These are phyloP conservation scores for Quercus alba DNA, from an alignment of 306 rosid genomes.

Conservation along the genomic window DNA sequence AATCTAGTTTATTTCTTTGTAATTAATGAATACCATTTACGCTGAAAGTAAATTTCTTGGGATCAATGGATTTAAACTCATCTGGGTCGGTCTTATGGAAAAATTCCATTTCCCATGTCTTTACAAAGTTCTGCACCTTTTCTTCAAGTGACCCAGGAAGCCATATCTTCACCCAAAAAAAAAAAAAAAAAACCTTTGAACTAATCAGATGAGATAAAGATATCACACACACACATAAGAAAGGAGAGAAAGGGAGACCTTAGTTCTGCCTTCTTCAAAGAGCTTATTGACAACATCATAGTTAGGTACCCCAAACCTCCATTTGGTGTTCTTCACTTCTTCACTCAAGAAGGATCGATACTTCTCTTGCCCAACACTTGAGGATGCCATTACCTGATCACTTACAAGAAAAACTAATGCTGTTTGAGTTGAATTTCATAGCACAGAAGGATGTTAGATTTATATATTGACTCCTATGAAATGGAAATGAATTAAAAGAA, in stretches of 20 bases:
- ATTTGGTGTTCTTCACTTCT: constrained; percentile 50
- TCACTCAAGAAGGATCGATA: constrained; percentile 38
- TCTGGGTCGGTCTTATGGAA: constrained; percentile 34
- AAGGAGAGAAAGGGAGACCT: constrained; percentile 20
- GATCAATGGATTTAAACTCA: constrained; percentile 46
- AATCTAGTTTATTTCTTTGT: neutral
- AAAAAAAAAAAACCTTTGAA: neutral
- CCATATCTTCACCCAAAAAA: constrained; percentile 47
- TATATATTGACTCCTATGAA: too few species aligned
- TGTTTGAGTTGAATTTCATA: neutral
- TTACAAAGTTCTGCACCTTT: constrained; percentile 49
- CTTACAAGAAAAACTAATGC: neutral
- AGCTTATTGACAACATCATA: constrained; percentile 57
- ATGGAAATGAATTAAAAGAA: too few species aligned
- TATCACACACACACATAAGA: neutral
- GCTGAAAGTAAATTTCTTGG: constrained; percentile 42
- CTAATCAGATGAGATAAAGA: neutral
- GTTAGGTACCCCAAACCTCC: constrained; percentile 52
- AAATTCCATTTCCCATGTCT: constrained; percentile 66
- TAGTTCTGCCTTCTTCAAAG: constrained; percentile 62
- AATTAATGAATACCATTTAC: constrained; percentile 40
- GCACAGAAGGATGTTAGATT: neutral
- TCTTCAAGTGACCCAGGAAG: constrained; percentile 60
- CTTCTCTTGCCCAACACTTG: constrained; percentile 32
- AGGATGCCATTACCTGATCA: constrained; percentile 25